Percentiles rank a stretch among this genome's conserved stretches.
These are phyloP conservation scores for Clavispora asparagi DNA, from an alignment of 805 yeast species.

Conservation along the genomic window DNA sequence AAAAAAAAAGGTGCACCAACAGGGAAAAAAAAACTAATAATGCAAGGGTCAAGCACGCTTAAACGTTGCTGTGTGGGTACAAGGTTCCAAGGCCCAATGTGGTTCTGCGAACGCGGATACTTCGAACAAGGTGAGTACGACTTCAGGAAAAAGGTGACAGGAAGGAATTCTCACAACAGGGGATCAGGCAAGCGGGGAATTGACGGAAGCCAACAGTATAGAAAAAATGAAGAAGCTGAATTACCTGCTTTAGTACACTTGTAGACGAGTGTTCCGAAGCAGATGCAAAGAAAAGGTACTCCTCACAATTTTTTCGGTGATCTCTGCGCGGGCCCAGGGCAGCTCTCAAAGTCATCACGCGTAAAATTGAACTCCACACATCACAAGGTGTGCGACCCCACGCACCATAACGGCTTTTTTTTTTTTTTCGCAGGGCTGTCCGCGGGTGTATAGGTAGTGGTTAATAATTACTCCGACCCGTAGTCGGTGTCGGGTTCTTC, in stretches of 20 bases:
- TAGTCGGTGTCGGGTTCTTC: background rate
- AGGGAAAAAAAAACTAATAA: background rate
- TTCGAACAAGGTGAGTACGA: background rate
- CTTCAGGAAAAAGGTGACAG: background rate
- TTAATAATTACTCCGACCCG: background rate
- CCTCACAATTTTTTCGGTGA: slow-evolving; percentile 7
- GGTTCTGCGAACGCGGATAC: background rate
- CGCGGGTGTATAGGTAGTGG: background rate
- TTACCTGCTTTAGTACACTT: background rate
- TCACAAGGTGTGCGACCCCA: background rate
- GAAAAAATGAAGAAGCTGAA: background rate
- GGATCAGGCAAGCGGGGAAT: background rate
- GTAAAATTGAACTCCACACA: slow-evolving; percentile 9
- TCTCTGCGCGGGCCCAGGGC: slow-evolving; percentile 9
- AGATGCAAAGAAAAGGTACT: background rate
- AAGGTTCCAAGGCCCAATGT: background rate
- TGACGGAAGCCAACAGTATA: background rate
- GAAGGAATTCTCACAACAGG: background rate
- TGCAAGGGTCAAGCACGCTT: background rate
- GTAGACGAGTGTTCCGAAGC: background rate
- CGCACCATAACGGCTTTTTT: background rate
- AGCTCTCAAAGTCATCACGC: background rate
- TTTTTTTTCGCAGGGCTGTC: background rate
- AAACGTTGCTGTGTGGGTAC: background rate
- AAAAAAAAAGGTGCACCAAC: background rate